These are phyloP conservation scores for Alternaria panax DNA, from an alignment of 2,329 filamentous ascomycete species.

Conservation along the genomic window DNA sequence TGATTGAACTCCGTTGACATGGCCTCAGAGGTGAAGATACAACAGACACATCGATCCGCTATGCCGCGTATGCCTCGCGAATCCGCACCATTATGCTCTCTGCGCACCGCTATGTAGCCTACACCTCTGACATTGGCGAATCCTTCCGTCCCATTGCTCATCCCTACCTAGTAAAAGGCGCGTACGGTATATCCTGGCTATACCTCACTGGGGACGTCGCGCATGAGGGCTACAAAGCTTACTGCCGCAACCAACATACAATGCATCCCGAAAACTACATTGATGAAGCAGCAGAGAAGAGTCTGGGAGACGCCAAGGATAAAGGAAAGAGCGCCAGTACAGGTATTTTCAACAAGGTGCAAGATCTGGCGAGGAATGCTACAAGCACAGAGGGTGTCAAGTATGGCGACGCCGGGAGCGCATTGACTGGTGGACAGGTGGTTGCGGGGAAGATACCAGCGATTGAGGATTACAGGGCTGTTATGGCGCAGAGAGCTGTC, in stretches of 20 bases:
- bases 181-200: constrained; percentile 91
- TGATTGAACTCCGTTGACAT: neutral
- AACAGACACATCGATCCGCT: constrained; percentile 85
- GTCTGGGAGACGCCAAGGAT: constrained; percentile 41
- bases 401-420: constrained; percentile 24
- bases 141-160: constrained; percentile 94
- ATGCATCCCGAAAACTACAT: constrained; percentile 68
- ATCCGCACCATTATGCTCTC: constrained; percentile 86
- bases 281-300: constrained; percentile 15
- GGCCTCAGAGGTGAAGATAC: constrained; percentile 72
- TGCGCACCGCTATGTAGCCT: constrained; percentile 94
- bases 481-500: constrained; percentile 88
- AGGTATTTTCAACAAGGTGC: constrained; percentile 26
- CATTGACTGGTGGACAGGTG: constrained; percentile 32
- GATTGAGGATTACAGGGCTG: constrained; percentile 86
- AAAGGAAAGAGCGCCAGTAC: constrained; percentile 9
- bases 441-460: constrained; percentile 65
- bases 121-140: constrained; percentile 95
- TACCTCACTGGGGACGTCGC: constrained; percentile 90
- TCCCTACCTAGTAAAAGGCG: constrained; percentile 78
- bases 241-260: constrained; percentile 80
- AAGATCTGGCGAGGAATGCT: constrained; percentile 34
- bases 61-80: constrained; percentile 89
- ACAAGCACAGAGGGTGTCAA: constrained; percentile 33
- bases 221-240: constrained; percentile 95